Conservation (phyloP, 2,329 filamentous ascomycete genomes). For the Amauroascus niger region DNA sequence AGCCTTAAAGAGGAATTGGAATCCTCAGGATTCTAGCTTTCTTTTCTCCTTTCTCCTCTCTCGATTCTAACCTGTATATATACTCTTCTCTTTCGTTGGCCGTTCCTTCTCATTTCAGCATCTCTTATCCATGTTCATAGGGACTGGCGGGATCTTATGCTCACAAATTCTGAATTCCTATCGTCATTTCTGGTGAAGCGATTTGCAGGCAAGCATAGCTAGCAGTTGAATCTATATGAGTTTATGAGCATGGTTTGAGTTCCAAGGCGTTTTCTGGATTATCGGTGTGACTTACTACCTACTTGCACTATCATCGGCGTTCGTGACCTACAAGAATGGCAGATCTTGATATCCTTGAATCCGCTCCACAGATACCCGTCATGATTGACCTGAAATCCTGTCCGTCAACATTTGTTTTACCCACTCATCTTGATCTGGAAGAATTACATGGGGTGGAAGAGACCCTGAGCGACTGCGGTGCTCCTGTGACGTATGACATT, state of each 20-base stretch:
- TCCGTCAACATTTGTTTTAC: slow-evolving; percentile 63
- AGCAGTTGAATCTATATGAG: too few species aligned
- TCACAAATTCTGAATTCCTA: neutral
- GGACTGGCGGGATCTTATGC: too few species aligned
- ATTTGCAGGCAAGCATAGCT: too few species aligned
- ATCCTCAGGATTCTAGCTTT: neutral
- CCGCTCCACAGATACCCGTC: neutral
- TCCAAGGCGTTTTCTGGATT: neutral
- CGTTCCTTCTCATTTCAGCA: neutral
- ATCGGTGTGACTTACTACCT: neutral
- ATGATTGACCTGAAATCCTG: slow-evolving; percentile 17
- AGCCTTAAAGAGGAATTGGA: neutral
- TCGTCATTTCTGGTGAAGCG: too few species aligned
- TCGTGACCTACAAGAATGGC: neutral
- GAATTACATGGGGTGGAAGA: slow-evolving; percentile 57
- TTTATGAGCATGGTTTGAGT: too few species aligned
- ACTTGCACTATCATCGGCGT: neutral
- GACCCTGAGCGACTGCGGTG: slow-evolving; percentile 46
- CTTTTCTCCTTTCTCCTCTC: neutral
- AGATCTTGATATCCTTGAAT: neutral
- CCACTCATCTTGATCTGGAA: slow-evolving; percentile 56
- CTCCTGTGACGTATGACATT: slow-evolving; percentile 59
- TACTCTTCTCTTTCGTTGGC: neutral
- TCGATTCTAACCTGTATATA: neutral
- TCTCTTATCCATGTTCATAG: too few species aligned